A percentile compares a stretch with the other conserved stretches of the same genome.
Evolutionary conservation across 2,329 filamentous ascomycete genomes (phyloP).

Genomic region (Magnaporthiopsis rhizophila): DNA sequence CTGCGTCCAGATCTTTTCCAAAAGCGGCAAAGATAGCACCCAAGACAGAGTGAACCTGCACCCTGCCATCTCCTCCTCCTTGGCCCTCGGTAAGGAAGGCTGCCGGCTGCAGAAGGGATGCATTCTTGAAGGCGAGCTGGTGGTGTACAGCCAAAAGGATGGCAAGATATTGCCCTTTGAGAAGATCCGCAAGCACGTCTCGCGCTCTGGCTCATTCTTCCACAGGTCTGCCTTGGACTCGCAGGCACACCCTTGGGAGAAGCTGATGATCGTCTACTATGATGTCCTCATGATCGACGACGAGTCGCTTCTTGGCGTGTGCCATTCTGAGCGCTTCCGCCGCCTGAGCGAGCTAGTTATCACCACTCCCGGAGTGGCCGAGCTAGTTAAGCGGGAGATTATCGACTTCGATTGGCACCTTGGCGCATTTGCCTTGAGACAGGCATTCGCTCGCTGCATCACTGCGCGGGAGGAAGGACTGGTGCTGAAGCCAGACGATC

Average conservation of each 20-base stretch:
- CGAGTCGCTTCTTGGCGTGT: constrained; percentile 39
- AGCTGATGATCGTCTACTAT: constrained; percentile 56
- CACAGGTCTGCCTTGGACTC: constrained; percentile 59
- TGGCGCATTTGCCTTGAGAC: constrained; percentile 47
- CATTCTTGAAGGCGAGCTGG: constrained; percentile 76
- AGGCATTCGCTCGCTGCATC: constrained; percentile 61
- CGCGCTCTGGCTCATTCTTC: constrained; percentile 62
- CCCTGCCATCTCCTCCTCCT: constrained; percentile 51
- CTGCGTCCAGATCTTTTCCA: constrained; percentile 77
- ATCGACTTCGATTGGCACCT: constrained; percentile 54
- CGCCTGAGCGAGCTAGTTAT: constrained; percentile 48
- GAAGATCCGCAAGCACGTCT: constrained; percentile 73
- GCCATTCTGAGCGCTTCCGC: constrained; percentile 52
- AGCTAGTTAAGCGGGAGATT: constrained; percentile 56
- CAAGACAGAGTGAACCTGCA: constrained; percentile 57
- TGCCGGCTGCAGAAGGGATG: constrained; percentile 57
- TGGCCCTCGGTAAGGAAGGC: constrained; percentile 50
- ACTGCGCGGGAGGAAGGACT: constrained; percentile 65
- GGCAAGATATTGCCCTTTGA: constrained; percentile 66
- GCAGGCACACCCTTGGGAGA: constrained; percentile 43
- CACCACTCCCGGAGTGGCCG: constrained; percentile 51
- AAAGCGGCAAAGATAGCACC: constrained; percentile 86
- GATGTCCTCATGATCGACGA: constrained; percentile 48
- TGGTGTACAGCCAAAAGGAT: constrained; percentile 66
- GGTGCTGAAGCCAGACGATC: constrained; percentile 70